Evolutionary conservation across 2,329 filamentous ascomycete species (phyloP).

Genomic region (Colletotrichum lentis): DNA sequence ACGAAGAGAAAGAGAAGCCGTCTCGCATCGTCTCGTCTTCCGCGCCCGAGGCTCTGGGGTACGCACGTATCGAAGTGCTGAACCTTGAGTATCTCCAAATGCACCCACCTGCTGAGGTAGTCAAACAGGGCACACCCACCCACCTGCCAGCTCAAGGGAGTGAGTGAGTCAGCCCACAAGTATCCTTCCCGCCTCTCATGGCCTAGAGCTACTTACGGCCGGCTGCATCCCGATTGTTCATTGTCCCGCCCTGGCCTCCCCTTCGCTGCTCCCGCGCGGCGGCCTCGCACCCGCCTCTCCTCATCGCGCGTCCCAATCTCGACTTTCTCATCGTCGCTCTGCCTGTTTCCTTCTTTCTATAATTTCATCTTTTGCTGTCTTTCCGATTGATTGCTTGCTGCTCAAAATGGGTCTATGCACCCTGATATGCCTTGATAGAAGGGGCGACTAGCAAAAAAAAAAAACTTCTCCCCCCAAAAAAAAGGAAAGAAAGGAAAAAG

Average conservation of each 20-base stretch:
- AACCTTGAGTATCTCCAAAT: too few relatives aligned
- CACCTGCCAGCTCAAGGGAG: too few relatives aligned
- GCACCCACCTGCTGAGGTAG: too few relatives aligned
- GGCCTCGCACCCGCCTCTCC: not conserved
- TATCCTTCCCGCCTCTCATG: not conserved
- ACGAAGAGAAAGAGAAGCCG: not conserved
- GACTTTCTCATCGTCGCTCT: too few relatives aligned
- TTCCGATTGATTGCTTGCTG: not conserved
- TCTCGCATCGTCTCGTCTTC: constrained; percentile 9
- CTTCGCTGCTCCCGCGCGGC: not conserved
- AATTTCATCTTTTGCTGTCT: not conserved
- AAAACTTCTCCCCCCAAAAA: too few relatives aligned
- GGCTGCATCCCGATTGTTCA: too few relatives aligned
- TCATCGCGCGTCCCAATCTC: not conserved
- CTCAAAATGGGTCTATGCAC: constrained; percentile 29
- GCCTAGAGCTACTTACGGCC: too few relatives aligned
- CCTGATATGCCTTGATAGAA: constrained; percentile 7
- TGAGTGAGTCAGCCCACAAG: too few relatives aligned
- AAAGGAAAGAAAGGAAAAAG: not conserved
- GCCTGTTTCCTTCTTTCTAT: not conserved
- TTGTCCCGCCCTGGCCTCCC: too few relatives aligned
- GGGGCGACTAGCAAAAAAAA: not conserved
- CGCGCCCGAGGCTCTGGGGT: not conserved
- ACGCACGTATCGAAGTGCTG: not conserved
- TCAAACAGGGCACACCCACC: too few relatives aligned